Percentiles rank a stretch among this genome's conserved stretches.
These are phyloP conservation scores for Amylocarpus encephaloides DNA, from an alignment of 2,329 filamentous ascomycete genomes.

Conservation along the genomic window DNA sequence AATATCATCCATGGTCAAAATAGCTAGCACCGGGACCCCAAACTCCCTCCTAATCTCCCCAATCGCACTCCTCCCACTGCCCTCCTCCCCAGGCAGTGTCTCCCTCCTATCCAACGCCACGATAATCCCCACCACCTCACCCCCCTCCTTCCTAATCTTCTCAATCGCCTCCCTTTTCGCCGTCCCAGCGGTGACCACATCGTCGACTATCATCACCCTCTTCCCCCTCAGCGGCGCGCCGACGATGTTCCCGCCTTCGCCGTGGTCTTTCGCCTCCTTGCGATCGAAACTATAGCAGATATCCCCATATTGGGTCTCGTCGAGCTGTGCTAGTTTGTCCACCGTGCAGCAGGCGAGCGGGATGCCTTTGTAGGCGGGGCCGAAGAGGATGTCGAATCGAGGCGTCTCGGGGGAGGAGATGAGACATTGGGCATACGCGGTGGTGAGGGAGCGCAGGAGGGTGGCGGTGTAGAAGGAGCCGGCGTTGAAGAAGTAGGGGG, in stretches of 20 bases:
- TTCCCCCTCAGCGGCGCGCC: slow-evolving; percentile 80
- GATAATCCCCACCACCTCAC: slow-evolving; percentile 77
- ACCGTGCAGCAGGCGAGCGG: slow-evolving; percentile 75
- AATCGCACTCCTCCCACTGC: slow-evolving; percentile 67
- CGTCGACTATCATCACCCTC: slow-evolving; percentile 84
- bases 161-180: slow-evolving; percentile 88
- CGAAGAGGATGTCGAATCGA: slow-evolving; percentile 81
- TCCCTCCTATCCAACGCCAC: slow-evolving; percentile 85
- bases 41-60: slow-evolving; percentile 80
- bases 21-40: slow-evolving; percentile 74
- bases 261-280: slow-evolving; percentile 94
- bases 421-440: slow-evolving; percentile 71
- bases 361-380: slow-evolving; percentile 94
- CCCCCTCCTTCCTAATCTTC: slow-evolving; percentile 82
- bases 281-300: slow-evolving; percentile 88
- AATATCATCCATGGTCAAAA: slow-evolving; percentile 80
- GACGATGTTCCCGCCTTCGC: slow-evolving; percentile 89
- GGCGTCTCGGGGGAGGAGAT: slow-evolving; percentile 37
- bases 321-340: slow-evolving; percentile 66
- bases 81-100: slow-evolving; percentile 63
- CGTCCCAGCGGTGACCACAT: slow-evolving; percentile 93
- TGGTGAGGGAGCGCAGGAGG: slow-evolving; percentile 69
- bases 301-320: slow-evolving; percentile 57
- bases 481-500: slow-evolving; percentile 98
- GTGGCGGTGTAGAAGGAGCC: slow-evolving; percentile 80